Conservation (phyloP, 805 yeast species). For the Barnettozyma sucrosica region DNA sequence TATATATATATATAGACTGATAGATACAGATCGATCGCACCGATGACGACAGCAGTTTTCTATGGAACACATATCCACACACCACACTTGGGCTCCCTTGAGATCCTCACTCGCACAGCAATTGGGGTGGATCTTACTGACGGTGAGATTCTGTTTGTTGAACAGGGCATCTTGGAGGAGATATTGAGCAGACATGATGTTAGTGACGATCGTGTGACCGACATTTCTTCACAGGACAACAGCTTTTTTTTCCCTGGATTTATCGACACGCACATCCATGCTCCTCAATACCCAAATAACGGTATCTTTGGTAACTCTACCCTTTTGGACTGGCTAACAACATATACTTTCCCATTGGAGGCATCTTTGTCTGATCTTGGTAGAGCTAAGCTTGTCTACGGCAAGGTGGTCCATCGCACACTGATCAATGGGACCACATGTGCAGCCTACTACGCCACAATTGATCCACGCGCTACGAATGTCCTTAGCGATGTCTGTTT, state of each 20-base stretch:
- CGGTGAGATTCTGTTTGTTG: slow-evolving; percentile 29
- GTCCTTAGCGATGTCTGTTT: slow-evolving; percentile 68
- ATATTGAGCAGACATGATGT: slow-evolving; percentile 11
- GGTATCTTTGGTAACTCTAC: slow-evolving; percentile 85
- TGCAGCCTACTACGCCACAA: slow-evolving; percentile 87
- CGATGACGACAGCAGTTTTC: slow-evolving; percentile 35
- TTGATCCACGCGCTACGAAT: slow-evolving; percentile 71
- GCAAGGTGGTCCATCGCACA: slow-evolving; percentile 62
- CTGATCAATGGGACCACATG: slow-evolving; percentile 82
- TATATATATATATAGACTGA: too few relatives aligned
- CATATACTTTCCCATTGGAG: slow-evolving; percentile 88
- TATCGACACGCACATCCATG: slow-evolving; percentile 78
- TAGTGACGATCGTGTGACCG: slow-evolving; percentile 20
- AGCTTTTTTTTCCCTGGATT: slow-evolving; percentile 78
- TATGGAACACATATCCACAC: slow-evolving; percentile 74
- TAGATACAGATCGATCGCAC: too few relatives aligned
- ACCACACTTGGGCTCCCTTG: slow-evolving; percentile 50
- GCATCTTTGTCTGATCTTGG: slow-evolving; percentile 49
- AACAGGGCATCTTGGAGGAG: slow-evolving; percentile 6
- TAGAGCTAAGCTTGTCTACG: slow-evolving; percentile 58
- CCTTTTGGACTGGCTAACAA: slow-evolving; percentile 80
- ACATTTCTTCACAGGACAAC: slow-evolving; percentile 31
- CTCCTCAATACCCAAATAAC: slow-evolving; percentile 75
- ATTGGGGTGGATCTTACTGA: slow-evolving; percentile 61
- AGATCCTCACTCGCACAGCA: slow-evolving; percentile 49